Evolutionary conservation across 352 stramenopile genomes (phyloP).

Genomic region (Phytophthora megakarya): DNA sequence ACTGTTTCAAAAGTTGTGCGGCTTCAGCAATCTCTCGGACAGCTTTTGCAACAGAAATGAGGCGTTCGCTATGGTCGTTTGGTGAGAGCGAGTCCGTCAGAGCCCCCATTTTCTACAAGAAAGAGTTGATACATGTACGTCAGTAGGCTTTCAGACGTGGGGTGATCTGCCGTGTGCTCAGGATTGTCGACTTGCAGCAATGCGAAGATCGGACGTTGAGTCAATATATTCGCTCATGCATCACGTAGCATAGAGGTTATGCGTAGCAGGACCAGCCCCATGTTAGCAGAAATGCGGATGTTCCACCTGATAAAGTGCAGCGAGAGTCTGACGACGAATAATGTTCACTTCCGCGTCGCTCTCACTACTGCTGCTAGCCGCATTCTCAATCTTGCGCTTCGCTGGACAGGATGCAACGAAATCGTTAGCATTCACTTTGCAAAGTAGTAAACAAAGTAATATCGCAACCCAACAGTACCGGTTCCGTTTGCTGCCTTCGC

Average conservation of each 20-base stretch:
- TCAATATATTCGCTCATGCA: constrained; percentile 12
- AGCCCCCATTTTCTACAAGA: constrained; percentile 71
- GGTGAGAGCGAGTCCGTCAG: constrained; percentile 60
- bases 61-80: constrained; percentile 63
- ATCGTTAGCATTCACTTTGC: background rate
- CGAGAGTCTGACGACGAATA: constrained; percentile 62
- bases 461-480: constrained; percentile 30
- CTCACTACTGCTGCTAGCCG: constrained; percentile 14
- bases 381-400: constrained; percentile 62
- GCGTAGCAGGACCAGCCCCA: constrained; percentile 3
- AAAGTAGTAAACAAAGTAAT: background rate
- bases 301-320: constrained; percentile 74
- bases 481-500: constrained; percentile 15
- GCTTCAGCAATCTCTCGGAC: constrained; percentile 68
- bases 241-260: constrained; percentile 5
- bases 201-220: constrained; percentile 20
- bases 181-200: constrained; percentile 13
- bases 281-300: constrained; percentile 52
- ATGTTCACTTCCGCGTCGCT: constrained; percentile 52
- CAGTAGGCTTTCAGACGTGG: background rate
- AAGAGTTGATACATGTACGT: constrained; percentile 27
- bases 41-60: constrained; percentile 59
- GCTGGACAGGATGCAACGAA: constrained; percentile 3
- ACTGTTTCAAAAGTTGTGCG: constrained; percentile 54
- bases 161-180: constrained; percentile 16